Evolutionary conservation across 2,329 filamentous ascomycete species (phyloP), one percentile per base, ranked within the genome.

Genomic region (Camptophora hylomeconis): DNA sequence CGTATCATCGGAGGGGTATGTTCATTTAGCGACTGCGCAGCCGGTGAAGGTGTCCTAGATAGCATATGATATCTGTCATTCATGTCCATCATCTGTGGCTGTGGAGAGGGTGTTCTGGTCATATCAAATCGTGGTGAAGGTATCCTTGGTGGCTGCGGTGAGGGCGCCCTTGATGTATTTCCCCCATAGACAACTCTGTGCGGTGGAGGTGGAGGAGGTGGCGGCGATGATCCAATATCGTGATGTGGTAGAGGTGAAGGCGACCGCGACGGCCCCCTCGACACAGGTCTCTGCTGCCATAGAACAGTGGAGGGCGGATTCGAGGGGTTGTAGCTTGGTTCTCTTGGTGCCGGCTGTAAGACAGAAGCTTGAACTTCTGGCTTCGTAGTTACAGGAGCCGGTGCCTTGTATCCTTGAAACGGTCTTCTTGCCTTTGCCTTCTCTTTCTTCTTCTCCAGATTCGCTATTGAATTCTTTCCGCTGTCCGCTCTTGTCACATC

Each of bases 1-100:
- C 89, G 70, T 3, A 98, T 60, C 1, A 89, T 89, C 2, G 89
- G 95, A 1, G 89, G 89, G 0, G 89, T 98, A 51, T 81, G 61
- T 2, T 73, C 74, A 24, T 66, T 70, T 20, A 62, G 60, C 24
- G 65, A 71, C 2, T 80, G 74, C 4, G 82, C 84, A 3, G 72
- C 72, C 3, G 75, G 76, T 2, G 80, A 81, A 5, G 63, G 62
- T 38, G 53, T 65, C 36, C 69, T 58, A 2, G 72, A 68, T 22
- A 45, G 31, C 1, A 67, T 75, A 30, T 67, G 58, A 32, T 68
- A 65, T 6, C 55, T 58, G 28, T 54, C 46, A 6, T 42, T 41
- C 37, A 41, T 41, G 15, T 40, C 36, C 17, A 40, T 35, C 20
- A 32, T 20, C 17, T 33, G 53, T 7, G 53, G 51, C 9, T 46